Evolutionary conservation across 805 yeast species (phyloP).

Genomic region (Dipodascus albidus): DNA sequence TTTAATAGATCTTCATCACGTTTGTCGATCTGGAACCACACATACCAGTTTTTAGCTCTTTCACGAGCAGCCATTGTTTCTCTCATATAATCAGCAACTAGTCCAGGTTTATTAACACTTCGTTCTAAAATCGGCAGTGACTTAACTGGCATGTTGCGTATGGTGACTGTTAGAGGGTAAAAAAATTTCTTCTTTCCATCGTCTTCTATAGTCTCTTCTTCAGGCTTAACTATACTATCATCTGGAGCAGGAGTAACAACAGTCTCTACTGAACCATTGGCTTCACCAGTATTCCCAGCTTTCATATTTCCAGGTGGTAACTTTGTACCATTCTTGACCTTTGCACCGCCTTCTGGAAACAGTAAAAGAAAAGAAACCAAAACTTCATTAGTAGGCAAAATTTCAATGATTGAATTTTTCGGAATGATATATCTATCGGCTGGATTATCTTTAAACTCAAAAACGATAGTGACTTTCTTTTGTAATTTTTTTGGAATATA

Average conservation of each 20-base stretch:
- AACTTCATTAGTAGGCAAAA: conserved; percentile 22
- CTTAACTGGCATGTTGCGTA: conserved; percentile 55
- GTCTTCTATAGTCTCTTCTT: conserved; percentile 2
- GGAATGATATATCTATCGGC: conserved; percentile 68
- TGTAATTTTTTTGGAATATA: conserved; percentile 42
- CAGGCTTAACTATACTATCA: not conserved
- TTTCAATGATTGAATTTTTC: conserved; percentile 62
- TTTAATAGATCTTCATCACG: conserved; percentile 21
- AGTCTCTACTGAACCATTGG: not conserved
- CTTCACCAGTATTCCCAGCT: conserved; percentile 16
- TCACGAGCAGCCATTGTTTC: conserved; percentile 47
- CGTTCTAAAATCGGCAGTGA: conserved; percentile 53
- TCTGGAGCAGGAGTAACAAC: not conserved
- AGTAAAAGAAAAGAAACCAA: conserved; percentile 29
- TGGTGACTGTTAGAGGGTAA: conserved; percentile 55
- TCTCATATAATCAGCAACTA: conserved; percentile 52
- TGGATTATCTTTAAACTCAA: conserved; percentile 77
- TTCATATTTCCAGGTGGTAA: conserved; percentile 12
- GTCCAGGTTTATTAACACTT: conserved; percentile 47
- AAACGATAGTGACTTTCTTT: conserved; percentile 58
- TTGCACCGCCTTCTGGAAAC: conserved; percentile 3
- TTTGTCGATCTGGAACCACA: conserved; percentile 64
- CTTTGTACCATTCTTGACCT: conserved; percentile 9
- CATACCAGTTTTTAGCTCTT: conserved; percentile 46
- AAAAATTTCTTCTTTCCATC: conserved; percentile 9